These are phyloP conservation scores for Amphibolis antarctica DNA, from an alignment of 106 monocot species.

Conservation along the genomic window DNA sequence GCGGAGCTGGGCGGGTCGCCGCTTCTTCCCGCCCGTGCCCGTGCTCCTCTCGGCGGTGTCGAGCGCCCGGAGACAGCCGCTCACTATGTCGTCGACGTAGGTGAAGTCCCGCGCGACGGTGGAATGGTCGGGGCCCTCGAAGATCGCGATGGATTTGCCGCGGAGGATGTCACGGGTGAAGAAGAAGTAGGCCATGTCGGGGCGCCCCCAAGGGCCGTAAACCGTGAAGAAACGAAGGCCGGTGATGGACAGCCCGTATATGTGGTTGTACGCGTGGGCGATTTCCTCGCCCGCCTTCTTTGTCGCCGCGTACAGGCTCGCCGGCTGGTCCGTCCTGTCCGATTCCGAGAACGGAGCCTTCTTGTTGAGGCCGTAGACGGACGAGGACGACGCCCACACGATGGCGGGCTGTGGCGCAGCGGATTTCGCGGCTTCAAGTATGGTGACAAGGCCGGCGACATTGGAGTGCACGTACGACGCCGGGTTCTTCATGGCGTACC, in stretches of 20 bases:
- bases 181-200: conserved; percentile 21
- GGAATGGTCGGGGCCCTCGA: conserved; percentile 6
- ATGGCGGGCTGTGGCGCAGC: neutral
- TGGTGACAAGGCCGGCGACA: conserved; percentile 6
- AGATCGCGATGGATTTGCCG: conserved; percentile 10
- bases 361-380: conserved; percentile 7
- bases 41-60: conserved; percentile 8
- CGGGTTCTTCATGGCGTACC: conserved; percentile 13
- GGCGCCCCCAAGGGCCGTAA: conserved; percentile 16
- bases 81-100: conserved; percentile 13
- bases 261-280: conserved; percentile 12
- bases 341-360: conserved; percentile 9
- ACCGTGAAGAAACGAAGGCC: conserved; percentile 18
- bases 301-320: conserved; percentile 14
- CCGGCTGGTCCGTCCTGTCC: conserved; percentile 9
- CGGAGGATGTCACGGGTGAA: conserved; percentile 13
- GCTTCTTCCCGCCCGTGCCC: conserved; percentile 16
- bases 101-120: conserved; percentile 15
- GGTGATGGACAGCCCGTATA: conserved; percentile 15
- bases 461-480: conserved; percentile 37
- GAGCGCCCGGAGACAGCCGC: neutral
- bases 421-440: neutral
- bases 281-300: conserved; percentile 20
- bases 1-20: conserved; percentile 13
- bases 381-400: conserved; percentile 3